Conservation (phyloP, 83 land plant species). For the Picea engelmannii region DNA sequence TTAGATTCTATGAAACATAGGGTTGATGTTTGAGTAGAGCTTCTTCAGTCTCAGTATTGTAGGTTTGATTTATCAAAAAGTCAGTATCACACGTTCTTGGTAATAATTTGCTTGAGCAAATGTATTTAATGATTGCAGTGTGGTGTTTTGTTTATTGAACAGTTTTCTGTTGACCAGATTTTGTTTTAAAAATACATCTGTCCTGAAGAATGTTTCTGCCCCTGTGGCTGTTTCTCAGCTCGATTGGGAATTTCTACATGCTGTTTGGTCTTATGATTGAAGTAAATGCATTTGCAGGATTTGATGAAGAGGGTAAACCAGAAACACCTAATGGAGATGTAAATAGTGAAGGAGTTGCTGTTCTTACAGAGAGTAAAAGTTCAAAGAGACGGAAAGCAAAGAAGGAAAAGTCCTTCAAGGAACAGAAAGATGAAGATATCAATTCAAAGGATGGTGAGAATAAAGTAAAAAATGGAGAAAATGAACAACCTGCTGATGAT, state of each 20-base stretch:
- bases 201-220: no score
- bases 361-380: constrained; percentile 63
- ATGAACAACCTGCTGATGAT: constrained; percentile 25
- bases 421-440: constrained; percentile 56
- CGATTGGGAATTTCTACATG: no score
- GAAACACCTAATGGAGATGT: constrained; percentile 38
- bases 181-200: no score
- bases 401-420: constrained; percentile 87
- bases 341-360: constrained; percentile 40
- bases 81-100: no score
- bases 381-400: constrained; percentile 89
- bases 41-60: not conserved
- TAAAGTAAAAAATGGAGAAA: constrained; percentile 15
- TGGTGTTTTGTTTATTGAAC: not conserved
- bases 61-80: no score
- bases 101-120: not conserved
- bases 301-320: constrained; percentile 36
- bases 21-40: not conserved
- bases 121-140: not conserved
- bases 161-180: no score
- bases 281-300: constrained; percentile 15
- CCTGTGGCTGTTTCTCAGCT: no score
- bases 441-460: constrained; percentile 25
- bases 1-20: not conserved
- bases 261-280: not conserved